Evolutionary conservation across 108 stramenopile genomes (phyloP).

Genomic region (Pinguiococcus pyrenoidosus): DNA sequence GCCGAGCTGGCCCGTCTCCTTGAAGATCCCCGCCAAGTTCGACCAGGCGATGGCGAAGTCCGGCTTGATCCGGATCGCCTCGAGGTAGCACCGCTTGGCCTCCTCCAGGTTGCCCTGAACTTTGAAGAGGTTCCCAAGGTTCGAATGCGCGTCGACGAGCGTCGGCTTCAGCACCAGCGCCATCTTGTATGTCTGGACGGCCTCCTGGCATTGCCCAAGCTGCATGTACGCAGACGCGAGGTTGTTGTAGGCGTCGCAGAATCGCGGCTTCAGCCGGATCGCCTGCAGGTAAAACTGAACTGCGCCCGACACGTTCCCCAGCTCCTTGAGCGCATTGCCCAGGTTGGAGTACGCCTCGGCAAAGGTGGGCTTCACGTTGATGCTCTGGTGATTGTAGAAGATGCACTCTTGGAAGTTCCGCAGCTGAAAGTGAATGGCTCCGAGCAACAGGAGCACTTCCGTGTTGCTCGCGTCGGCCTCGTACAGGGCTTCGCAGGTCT

Average conservation of each 20-base stretch:
- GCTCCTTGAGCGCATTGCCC: constrained; percentile 48
- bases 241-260: constrained; percentile 53
- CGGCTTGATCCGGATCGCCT: constrained; percentile 39
- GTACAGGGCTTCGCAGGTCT: constrained; percentile 30
- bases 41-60: constrained; percentile 48
- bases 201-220: constrained; percentile 35
- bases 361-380: constrained; percentile 37
- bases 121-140: constrained; percentile 47
- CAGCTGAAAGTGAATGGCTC: constrained; percentile 46
- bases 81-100: constrained; percentile 42
- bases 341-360: constrained; percentile 50
- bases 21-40: constrained; percentile 46
- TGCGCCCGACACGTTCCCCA: constrained; percentile 42
- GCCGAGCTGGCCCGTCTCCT: constrained; percentile 39
- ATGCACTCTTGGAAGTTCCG: constrained; percentile 41
- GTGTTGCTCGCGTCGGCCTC: constrained; percentile 26
- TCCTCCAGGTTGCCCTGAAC: constrained; percentile 35
- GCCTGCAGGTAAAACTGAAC: constrained; percentile 42
- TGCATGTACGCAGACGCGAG: constrained; percentile 48
- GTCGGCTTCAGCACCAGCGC: constrained; percentile 36
- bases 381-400: constrained; percentile 45
- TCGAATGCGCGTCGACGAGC: constrained; percentile 45
- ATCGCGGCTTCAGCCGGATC: constrained; percentile 48
- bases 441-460: constrained; percentile 45
- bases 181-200: constrained; percentile 48